Percentiles rank a stretch among this genome's conserved stretches.
phyloP scores from a whole-genome alignment of 2,329 filamentous ascomycete genomes.

The Colletotrichum euphorbiae region DNA sequence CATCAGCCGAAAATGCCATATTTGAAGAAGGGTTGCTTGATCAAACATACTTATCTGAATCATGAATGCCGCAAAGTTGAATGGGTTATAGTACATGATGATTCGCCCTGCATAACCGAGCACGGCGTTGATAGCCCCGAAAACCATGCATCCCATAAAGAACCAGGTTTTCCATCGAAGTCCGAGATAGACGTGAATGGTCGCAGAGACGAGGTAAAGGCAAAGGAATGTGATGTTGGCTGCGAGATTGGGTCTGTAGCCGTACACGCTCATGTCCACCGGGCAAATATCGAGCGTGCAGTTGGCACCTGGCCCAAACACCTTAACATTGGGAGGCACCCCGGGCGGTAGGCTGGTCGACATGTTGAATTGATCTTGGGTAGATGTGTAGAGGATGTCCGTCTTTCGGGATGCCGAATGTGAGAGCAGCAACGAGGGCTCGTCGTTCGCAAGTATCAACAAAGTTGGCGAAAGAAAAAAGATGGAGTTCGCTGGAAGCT shows the following conservation, averaged over 20 bases:
- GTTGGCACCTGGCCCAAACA: background rate
- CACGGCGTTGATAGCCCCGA: conserved; percentile 66
- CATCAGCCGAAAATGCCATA: too few relatives aligned
- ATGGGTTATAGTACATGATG: conserved; percentile 65
- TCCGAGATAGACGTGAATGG: conserved; percentile 9
- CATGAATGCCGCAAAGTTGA: conserved; percentile 57
- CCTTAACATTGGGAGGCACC: background rate
- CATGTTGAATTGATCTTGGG: too few relatives aligned
- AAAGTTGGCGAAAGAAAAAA: too few relatives aligned
- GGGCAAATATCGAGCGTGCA: conserved; percentile 8
- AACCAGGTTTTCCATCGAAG: conserved; percentile 7
- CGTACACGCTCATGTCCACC: conserved; percentile 4
- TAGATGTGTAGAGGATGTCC: too few relatives aligned
- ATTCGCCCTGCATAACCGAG: conserved; percentile 70
- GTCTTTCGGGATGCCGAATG: too few relatives aligned
- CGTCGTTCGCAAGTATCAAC: too few relatives aligned
- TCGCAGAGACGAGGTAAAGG: conserved; percentile 22
- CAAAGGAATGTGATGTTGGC: conserved; percentile 7
- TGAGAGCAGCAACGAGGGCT: too few relatives aligned
- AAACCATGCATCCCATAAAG: conserved; percentile 48
- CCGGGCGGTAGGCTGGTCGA: background rate
- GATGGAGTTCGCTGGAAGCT: too few relatives aligned
- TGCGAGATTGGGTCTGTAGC: background rate
- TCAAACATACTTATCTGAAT: conserved; percentile 59
- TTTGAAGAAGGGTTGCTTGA: too few relatives aligned